Evolutionary conservation across 768 basidiomycete genomes (phyloP).

Genomic region (Cubamyces lactineus): DNA sequence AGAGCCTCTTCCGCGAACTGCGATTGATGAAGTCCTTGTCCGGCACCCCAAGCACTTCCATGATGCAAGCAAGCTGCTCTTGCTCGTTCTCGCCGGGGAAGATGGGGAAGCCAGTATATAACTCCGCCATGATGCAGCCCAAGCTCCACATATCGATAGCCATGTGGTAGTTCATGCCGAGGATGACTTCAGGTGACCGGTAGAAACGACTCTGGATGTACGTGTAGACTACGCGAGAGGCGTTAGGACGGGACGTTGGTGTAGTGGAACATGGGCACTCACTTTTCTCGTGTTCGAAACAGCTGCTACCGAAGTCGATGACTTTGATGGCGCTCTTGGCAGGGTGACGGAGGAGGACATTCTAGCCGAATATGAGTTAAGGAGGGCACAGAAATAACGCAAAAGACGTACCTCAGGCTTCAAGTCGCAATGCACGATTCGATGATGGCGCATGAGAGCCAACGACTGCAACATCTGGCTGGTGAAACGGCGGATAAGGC

Average conservation of each 20-base stretch:
- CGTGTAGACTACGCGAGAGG: constrained; percentile 77
- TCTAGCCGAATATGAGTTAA: constrained; percentile 50
- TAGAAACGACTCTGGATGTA: constrained; percentile 99
- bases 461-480: constrained; percentile 93
- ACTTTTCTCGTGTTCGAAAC: constrained; percentile 99
- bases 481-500: constrained; percentile 93
- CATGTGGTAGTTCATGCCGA: constrained; percentile 99
- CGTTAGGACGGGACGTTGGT: no score
- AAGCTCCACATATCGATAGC: constrained; percentile 99
- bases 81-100: constrained; percentile 99
- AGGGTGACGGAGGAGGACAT: constrained; percentile 92
- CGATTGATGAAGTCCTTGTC: constrained; percentile 95
- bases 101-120: constrained; percentile 97
- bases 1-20: constrained; percentile 90
- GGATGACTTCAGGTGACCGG: constrained; percentile 98
- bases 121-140: constrained; percentile 95
- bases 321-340: constrained; percentile 97
- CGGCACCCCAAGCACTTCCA: constrained; percentile 96
- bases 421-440: constrained; percentile 97
- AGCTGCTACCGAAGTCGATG: constrained; percentile 98
- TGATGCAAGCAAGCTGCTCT: constrained; percentile 97
- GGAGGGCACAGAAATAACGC: neutral
- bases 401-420: constrained; percentile 84
- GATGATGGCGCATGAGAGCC: constrained; percentile 92
- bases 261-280: constrained; percentile 39